Evolutionary conservation across 805 yeast species (phyloP).

Genomic region (Pichia californica): DNA sequence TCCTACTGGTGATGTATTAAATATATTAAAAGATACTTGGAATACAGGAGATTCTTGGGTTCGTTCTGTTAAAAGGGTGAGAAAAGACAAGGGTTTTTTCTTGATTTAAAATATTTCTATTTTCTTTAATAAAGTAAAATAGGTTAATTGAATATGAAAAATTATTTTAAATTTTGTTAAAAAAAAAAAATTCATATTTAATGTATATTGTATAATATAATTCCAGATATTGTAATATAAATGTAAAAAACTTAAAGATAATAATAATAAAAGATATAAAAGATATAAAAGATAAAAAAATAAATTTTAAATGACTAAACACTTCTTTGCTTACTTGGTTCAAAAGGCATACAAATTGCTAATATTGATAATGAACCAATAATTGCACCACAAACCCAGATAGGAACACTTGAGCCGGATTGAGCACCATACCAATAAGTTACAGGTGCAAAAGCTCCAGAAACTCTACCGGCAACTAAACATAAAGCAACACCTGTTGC

Average conservation of each 20-base stretch:
- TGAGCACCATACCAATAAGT: slow-evolving; percentile 43
- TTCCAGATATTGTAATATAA: too few species aligned
- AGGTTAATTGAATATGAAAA: too few species aligned
- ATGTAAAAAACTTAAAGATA: too few species aligned
- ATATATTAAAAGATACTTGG: slow-evolving; percentile 10
- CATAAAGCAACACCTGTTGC: slow-evolving; percentile 59
- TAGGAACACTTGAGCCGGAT: slow-evolving; percentile 50
- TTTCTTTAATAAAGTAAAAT: too few species aligned
- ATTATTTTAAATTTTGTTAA: too few species aligned
- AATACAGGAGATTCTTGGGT: slow-evolving; percentile 9
- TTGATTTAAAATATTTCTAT: slow-evolving; percentile 2
- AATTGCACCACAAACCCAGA: slow-evolving; percentile 54
- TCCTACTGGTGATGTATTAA: slow-evolving; percentile 9
- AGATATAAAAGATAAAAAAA: not conserved
- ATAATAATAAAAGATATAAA: too few species aligned
- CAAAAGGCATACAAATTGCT: slow-evolving; percentile 42
- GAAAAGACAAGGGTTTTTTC: slow-evolving; percentile 7
- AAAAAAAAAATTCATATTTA: too few species aligned
- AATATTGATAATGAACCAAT: slow-evolving; percentile 43
- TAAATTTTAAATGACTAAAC: slow-evolving; percentile 15
- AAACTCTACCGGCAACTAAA: slow-evolving; percentile 45
- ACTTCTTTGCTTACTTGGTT: slow-evolving; percentile 36
- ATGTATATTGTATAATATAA: too few species aligned
- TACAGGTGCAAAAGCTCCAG: slow-evolving; percentile 54
- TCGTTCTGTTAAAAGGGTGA: slow-evolving; percentile 7